Base-by-base conservation (phyloP, 1,139 yeast genomes). In the Taphrina pruni region DNA sequence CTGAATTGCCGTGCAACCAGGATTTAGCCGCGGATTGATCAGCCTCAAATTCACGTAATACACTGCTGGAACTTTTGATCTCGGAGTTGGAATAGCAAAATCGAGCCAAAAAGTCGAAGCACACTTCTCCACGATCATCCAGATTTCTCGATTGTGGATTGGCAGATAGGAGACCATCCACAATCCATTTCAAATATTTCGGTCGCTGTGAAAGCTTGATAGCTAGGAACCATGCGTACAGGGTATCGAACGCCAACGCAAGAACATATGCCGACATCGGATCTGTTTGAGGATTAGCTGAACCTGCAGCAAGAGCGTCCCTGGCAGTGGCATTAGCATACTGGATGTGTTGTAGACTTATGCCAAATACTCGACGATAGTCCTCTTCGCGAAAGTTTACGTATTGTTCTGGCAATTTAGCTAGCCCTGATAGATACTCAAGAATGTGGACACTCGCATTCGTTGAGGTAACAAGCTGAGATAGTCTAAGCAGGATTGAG, bases 321-420 rank as follows among this genome's bases (percentile, higher is more conserved):
- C 73, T 74, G 65, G 78, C 72, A 43, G 76, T 78, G 55, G 89
- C 91, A 69, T 84, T 82, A 0, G 92, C 86, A 75, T 86, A 88
- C 75, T 89, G 90, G 70, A 90, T 88, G 74, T 87, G 88, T 74
- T 88, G 88, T 79, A 90, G 89, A 0, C 93, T 89, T 76, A 90
- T 89, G 0, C 90, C 97, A 79, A 90, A 89, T 0, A 91, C 90
- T 64, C 93, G 81, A 73, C 87, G 88, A 76, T 84, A 88, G 74
- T 91, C 97, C 68, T 89, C 96, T 52, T 84, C 83, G 1, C 90
- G 88, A 75, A 90, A 88, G 74, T 88, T 88, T 0, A 89, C 84
- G 0, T 90, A 87, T 68, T 90, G 79, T 1, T 85, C 79, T 0
- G 95, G 94, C 55, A 89, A 81, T 68, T 88, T 84, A 1, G 89